These are phyloP conservation scores for Claviceps digitariae DNA, from an alignment of 2,329 filamentous ascomycete species.

Conservation along the genomic window DNA sequence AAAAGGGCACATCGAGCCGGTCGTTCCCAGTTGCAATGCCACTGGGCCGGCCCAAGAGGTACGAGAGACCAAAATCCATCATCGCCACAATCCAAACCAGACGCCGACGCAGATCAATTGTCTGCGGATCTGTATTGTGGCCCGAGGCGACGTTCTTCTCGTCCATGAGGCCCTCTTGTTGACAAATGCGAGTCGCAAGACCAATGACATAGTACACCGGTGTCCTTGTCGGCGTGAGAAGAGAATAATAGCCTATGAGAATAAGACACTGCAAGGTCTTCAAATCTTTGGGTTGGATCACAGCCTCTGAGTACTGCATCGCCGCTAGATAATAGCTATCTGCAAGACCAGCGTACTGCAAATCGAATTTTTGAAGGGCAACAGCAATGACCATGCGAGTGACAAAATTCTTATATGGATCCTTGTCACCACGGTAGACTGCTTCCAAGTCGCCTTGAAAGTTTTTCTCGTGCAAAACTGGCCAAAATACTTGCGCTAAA, in stretches of 20 bases:
- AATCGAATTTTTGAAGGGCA: constrained; percentile 82
- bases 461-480: constrained; percentile 70
- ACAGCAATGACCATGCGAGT: constrained; percentile 88
- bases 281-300: constrained; percentile 78
- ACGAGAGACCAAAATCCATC: constrained; percentile 80
- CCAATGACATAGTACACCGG: constrained; percentile 91
- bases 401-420: constrained; percentile 78
- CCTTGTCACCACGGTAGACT: constrained; percentile 62
- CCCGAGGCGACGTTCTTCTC: constrained; percentile 71
- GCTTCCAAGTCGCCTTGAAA: constrained; percentile 66
- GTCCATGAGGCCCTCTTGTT: constrained; percentile 75
- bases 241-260: constrained; percentile 79
- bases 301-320: constrained; percentile 68
- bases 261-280: constrained; percentile 82
- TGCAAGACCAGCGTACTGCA: constrained; percentile 80
- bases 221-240: constrained; percentile 81
- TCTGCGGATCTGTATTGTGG: constrained; percentile 51
- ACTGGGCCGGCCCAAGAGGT: constrained; percentile 76
- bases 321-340: constrained; percentile 92
- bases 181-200: constrained; percentile 73
- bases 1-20: constrained; percentile 74
- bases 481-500: constrained; percentile 75
- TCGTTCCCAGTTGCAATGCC: constrained; percentile 74
- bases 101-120: constrained; percentile 79
- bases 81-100: constrained; percentile 78